Evolutionary conservation across 257 asterid species (phyloP).

Genomic region (Solanum tarijense): DNA sequence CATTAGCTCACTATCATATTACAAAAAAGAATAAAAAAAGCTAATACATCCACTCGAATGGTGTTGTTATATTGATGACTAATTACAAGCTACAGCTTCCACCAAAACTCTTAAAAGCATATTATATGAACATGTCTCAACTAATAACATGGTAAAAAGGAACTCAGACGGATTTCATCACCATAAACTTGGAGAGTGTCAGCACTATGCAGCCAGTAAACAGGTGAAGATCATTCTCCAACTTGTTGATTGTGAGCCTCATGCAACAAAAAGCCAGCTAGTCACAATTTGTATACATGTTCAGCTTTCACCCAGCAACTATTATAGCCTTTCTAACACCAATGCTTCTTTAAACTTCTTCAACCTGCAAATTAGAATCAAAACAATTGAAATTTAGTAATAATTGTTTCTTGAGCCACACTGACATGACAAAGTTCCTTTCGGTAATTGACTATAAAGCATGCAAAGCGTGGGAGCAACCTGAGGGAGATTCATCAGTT

Average conservation of each 20-base stretch:
- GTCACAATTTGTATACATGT: not conserved
- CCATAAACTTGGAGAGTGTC: not conserved
- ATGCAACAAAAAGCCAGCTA: not conserved
- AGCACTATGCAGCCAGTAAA: not conserved
- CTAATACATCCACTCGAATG: not conserved
- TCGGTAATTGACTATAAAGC: not conserved
- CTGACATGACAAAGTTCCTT: not conserved
- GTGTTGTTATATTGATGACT: not conserved
- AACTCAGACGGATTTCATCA: not conserved
- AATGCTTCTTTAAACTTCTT: not conserved
- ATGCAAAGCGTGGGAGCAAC: slow-evolving; percentile 18
- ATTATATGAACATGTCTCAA: not conserved
- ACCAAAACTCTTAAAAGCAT: not conserved
- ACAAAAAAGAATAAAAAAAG: too few relatives aligned
- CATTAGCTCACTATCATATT: not conserved
- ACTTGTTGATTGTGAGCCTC: not conserved
- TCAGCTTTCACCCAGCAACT: not conserved
- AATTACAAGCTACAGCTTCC: not conserved
- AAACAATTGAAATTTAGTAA: not conserved
- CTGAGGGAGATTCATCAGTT: slow-evolving; percentile 94
- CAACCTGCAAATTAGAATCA: slow-evolving; percentile 2
- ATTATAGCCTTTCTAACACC: not conserved
- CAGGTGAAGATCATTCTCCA: not conserved
- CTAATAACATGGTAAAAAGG: not conserved
- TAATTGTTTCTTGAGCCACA: not conserved